Evolutionary conservation across 164 flowering plant species (phyloP), one percentile per base, ranked within the genome.

Genomic region (Taxillus chinensis): DNA sequence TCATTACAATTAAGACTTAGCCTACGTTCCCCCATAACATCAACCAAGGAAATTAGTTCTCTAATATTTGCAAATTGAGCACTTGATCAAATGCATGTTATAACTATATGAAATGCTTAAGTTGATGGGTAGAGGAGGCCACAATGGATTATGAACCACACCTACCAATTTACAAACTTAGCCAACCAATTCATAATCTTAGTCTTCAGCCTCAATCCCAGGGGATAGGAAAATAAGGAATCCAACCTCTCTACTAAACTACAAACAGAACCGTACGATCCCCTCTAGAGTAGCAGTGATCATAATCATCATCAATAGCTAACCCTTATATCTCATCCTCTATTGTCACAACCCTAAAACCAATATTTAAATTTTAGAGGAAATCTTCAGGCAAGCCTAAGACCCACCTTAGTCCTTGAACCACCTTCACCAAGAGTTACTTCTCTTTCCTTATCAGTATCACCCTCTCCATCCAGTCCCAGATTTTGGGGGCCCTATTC

Each of bases 321-420:
- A 90, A 64, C 10, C 92, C 90, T 61, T 59, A 71, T 46, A 81
- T 70, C 53, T 83, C 93, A 62, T 83, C 96, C 69, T 66, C 90
- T 80, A 90, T 71, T 38, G 85, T 86, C 51, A 86, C 81, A 56
- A 86, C 45, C 62, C 68, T 68, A 67, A 89, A 89, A 67, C 70
- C 70, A 11, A 54, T 76, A 64, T 72, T 76, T 59, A 79, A 79
- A 70, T 82, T 76, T 41, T 7, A 58, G 67, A 83, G 60, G 57
- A 77, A 82, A 41, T 71, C 85, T 55, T 80, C 83, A 5, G 96
- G 95, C 60, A 92, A 70, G 5, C 98, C 98, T 70, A 92, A 75
- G 67, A 83, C 77, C 95, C 96, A 90, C 68, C 69, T 77, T 82
- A 92, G 60, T n/a, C 93, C 93, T 55, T 74, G 70, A 67, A 92